Conservation (phyloP, 257 asterid genomes). For the Penstemon davidsonii region DNA sequence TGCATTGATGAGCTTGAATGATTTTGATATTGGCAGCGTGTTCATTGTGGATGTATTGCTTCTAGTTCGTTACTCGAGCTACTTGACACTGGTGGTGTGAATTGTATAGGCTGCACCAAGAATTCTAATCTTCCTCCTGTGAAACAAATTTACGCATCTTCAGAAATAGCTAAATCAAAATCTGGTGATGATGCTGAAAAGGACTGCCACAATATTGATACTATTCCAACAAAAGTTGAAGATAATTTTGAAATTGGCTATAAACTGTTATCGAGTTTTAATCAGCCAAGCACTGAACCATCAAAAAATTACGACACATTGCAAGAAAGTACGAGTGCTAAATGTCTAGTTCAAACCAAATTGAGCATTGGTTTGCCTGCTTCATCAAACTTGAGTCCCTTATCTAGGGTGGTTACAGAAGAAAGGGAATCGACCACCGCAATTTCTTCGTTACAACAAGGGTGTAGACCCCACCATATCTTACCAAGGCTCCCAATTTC, state of each 20-base stretch:
- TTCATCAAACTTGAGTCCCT: slow-evolving; percentile 43
- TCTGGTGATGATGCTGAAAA: slow-evolving; percentile 39
- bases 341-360: slow-evolving; percentile 56
- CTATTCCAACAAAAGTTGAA: slow-evolving; percentile 35
- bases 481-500: slow-evolving; percentile 70
- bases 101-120: slow-evolving; percentile 65
- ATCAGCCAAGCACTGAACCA: slow-evolving; percentile 40
- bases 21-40: slow-evolving; percentile 55
- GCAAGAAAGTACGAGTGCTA: slow-evolving; percentile 35
- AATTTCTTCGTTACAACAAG: slow-evolving; percentile 56
- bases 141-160: slow-evolving; percentile 41
- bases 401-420: slow-evolving; percentile 39
- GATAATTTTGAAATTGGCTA: slow-evolving; percentile 44
- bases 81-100: slow-evolving; percentile 81
- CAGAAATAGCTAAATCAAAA: slow-evolving; percentile 49
- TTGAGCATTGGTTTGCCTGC: slow-evolving; percentile 74
- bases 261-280: slow-evolving; percentile 38
- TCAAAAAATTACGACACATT: slow-evolving; percentile 37
- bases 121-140: slow-evolving; percentile 51
- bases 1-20: slow-evolving; percentile 14
- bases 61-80: slow-evolving; percentile 70
- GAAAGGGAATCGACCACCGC: slow-evolving; percentile 51
- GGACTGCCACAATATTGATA: slow-evolving; percentile 34
- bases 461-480: slow-evolving; percentile 61
- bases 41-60: slow-evolving; percentile 97